A percentile compares a stretch with the other conserved stretches of the same genome.
These are phyloP conservation scores for Chytriomyces sp. DNA, from an alignment of 192 early-diverging fungal genomes.

Conservation along the genomic window DNA sequence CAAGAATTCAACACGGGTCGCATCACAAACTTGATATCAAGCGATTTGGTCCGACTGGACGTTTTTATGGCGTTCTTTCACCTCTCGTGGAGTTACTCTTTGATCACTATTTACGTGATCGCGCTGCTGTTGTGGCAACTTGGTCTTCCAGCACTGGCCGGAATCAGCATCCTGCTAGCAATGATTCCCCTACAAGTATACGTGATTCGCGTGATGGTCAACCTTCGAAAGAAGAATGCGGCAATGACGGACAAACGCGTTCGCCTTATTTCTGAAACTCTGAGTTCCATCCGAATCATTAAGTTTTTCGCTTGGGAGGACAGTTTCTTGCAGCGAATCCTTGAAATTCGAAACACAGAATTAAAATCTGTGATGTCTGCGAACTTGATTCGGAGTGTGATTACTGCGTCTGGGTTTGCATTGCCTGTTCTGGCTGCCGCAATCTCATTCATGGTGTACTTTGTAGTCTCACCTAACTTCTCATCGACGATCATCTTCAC, in stretches of 20 bases:
- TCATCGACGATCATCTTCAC: constrained; percentile 16
- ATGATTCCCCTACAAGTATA: constrained; percentile 30
- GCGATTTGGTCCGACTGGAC: constrained; percentile 33
- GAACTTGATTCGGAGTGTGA: constrained; percentile 41
- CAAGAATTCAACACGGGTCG: constrained; percentile 63
- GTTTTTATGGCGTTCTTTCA: constrained; percentile 31
- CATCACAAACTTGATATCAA: constrained; percentile 63
- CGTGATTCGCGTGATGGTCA: constrained; percentile 18
- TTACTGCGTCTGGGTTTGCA: constrained; percentile 49
- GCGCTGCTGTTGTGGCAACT: constrained; percentile 8
- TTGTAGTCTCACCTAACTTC: constrained; percentile 25
- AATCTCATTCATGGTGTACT: constrained; percentile 51
- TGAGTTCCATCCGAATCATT: constrained; percentile 73
- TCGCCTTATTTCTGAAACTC: constrained; percentile 54
- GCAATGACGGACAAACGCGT: constrained; percentile 30
- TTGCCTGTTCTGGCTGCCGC: constrained; percentile 48
- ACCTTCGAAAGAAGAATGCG: constrained; percentile 30
- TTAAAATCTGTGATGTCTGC: constrained; percentile 32
- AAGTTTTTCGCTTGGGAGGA: constrained; percentile 79
- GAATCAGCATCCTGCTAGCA: constrained; percentile 21
- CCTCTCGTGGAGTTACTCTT: constrained; percentile 23
- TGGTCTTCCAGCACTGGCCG: constrained; percentile 30
- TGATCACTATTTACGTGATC: constrained; percentile 19
- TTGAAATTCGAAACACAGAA: constrained; percentile 50
- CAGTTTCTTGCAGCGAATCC: constrained; percentile 66